A percentile compares a stretch with the other conserved stretches of the same genome.
Evolutionary conservation across 805 yeast genomes (phyloP).

Genomic region (Brettanomyces bruxellensis): DNA sequence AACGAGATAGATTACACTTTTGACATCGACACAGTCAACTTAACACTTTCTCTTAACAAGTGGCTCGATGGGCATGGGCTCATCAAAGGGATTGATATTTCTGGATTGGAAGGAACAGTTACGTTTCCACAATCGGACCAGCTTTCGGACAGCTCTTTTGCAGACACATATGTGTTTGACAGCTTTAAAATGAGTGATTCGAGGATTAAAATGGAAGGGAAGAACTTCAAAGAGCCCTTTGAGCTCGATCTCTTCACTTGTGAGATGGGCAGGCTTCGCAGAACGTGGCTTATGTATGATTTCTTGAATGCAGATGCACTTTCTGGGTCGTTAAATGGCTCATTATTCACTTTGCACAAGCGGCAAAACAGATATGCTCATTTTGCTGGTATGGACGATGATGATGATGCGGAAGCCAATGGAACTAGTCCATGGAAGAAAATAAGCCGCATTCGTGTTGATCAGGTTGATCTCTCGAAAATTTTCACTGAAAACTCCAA

Average conservation of each 20-base stretch:
- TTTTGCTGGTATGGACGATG: conserved; percentile 24
- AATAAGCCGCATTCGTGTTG: conserved; percentile 36
- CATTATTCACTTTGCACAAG: conserved; percentile 70
- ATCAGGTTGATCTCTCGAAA: conserved; percentile 27
- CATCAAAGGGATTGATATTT: conserved; percentile 37
- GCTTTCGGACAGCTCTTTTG: conserved; percentile 15
- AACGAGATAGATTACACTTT: conserved; percentile 23
- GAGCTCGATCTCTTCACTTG: conserved; percentile 55
- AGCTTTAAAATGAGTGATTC: conserved; percentile 44
- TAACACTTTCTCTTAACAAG: conserved; percentile 40
- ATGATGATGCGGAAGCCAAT: conserved; percentile 5
- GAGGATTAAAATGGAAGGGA: conserved; percentile 25
- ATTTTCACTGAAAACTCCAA: conserved; percentile 26
- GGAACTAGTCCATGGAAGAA: conserved; percentile 35
- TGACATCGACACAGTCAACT: conserved; percentile 31
- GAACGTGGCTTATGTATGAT: conserved; percentile 52
- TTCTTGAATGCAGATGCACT: conserved; percentile 61
- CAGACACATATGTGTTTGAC: conserved; percentile 29
- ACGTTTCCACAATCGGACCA: conserved; percentile 8
- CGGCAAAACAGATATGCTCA: conserved; percentile 51
- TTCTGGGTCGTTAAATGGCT: conserved; percentile 66
- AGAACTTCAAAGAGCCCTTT: conserved; percentile 24
- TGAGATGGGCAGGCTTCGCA: conserved; percentile 52
- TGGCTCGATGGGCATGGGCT: conserved; percentile 50
- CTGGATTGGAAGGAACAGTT: conserved; percentile 35